Conservation (phyloP, 2,329 filamentous ascomycete genomes). For the Penicillium glabrum region DNA sequence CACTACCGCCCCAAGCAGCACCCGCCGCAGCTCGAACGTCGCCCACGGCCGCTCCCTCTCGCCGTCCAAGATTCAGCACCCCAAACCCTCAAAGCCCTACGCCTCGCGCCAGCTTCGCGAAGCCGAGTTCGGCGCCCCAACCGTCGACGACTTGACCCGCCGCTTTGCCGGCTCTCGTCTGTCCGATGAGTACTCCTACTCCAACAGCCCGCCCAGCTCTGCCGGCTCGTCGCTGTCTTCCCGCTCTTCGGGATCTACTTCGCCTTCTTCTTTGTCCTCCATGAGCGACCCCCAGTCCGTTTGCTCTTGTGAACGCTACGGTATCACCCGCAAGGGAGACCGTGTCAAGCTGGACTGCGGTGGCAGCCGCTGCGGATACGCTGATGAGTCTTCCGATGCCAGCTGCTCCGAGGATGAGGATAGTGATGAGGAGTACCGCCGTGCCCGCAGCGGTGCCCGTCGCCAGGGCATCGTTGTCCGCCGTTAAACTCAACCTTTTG, state of each 20-base stretch:
- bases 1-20: slow-evolving; percentile 28
- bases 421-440: slow-evolving; percentile 40
- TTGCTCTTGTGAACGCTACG: slow-evolving; percentile 95
- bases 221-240: slow-evolving; percentile 67
- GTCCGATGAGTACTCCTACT: slow-evolving; percentile 69
- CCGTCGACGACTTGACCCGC: slow-evolving; percentile 75
- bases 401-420: slow-evolving; percentile 64
- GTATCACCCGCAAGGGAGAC: slow-evolving; percentile 89
- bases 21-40: slow-evolving; percentile 61
- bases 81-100: slow-evolving; percentile 84
- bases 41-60: slow-evolving; percentile 87
- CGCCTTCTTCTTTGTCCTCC: slow-evolving; percentile 61
- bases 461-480: slow-evolving; percentile 42
- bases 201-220: slow-evolving; percentile 72
- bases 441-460: slow-evolving; percentile 34
- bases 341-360: slow-evolving; percentile 96
- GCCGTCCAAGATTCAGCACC: slow-evolving; percentile 83
- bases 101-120: slow-evolving; percentile 85
- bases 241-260: slow-evolving; percentile 61
- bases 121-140: slow-evolving; percentile 71
- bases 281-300: slow-evolving; percentile 61
- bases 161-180: slow-evolving; percentile 73
- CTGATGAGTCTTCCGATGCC: slow-evolving; percentile 60
- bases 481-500: slow-evolving; percentile 26
- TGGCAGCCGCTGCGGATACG: slow-evolving; percentile 81